Conservation (phyloP, 1,284 basidiomycete species). For the Spongiforma sp. region DNA sequence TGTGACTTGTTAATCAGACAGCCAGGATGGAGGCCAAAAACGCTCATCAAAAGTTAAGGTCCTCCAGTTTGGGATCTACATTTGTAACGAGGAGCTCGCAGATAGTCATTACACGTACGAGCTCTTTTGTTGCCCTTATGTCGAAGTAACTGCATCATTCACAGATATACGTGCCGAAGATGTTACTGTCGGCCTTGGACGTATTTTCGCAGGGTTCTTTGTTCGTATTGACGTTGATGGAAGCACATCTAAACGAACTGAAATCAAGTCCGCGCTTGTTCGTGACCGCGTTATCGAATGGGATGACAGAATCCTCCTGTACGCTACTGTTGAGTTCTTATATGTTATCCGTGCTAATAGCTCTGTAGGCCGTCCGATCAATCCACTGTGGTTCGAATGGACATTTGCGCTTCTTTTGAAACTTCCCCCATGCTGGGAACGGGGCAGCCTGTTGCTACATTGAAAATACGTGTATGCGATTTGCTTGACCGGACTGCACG, state of each 20-base stretch:
- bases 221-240: not conserved
- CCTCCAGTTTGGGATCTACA: too few species aligned
- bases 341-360: not conserved
- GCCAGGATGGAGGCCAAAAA: not conserved
- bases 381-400: not conserved
- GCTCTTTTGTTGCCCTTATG: not conserved
- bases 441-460: conserved; percentile 10
- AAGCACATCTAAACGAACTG: not conserved
- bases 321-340: not conserved
- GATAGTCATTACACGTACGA: conserved; percentile 5
- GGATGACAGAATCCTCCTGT: conserved; percentile 15
- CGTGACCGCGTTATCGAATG: conserved; percentile 8
- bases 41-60: too few species aligned
- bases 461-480: not conserved
- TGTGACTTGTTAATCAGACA: too few species aligned
- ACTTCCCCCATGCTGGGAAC: conserved; percentile 14
- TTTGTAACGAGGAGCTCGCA: too few species aligned
- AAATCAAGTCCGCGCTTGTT: conserved; percentile 2
- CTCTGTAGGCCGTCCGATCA: conserved; percentile 9
- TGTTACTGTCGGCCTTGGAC: conserved; percentile 6
- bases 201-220: conserved; percentile 14
- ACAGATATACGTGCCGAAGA: conserved; percentile 12
- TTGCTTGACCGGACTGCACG: conserved; percentile 2
- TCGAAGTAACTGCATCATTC: not conserved
- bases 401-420: conserved; percentile 21